Percentiles rank a stretch among this genome's conserved stretches.
These are phyloP conservation scores for Diaporthe sp. DNA, from an alignment of 2,329 filamentous ascomycete genomes.

Conservation along the genomic window DNA sequence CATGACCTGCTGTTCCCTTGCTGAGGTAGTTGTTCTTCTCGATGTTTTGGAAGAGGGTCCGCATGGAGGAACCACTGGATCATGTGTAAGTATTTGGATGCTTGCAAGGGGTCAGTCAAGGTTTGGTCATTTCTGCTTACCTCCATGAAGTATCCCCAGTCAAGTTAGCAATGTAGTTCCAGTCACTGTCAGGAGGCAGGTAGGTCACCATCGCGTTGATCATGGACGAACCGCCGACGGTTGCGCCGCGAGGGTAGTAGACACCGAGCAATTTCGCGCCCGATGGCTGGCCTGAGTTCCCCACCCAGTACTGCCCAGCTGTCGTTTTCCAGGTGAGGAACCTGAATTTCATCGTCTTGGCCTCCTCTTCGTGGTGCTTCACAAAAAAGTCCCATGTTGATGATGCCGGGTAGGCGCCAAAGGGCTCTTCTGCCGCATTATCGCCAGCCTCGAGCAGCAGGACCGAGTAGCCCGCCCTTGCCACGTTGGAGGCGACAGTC, in stretches of 20 bases:
- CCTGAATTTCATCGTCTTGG: slow-evolving; percentile 61
- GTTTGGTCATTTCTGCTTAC: slow-evolving; percentile 30
- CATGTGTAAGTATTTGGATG: neutral
- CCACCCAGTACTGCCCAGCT: slow-evolving; percentile 50
- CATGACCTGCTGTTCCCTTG: slow-evolving; percentile 43
- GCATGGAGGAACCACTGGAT: slow-evolving; percentile 46
- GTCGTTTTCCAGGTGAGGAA: slow-evolving; percentile 55
- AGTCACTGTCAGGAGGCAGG: slow-evolving; percentile 49
- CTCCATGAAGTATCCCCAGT: slow-evolving; percentile 48
- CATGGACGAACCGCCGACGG: slow-evolving; percentile 50
- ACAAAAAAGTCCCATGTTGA: slow-evolving; percentile 69
- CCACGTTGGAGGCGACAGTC: slow-evolving; percentile 10
- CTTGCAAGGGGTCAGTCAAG: too few species aligned
- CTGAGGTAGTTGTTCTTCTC: slow-evolving; percentile 48
- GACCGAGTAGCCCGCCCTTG: neutral
- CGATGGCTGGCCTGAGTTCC: slow-evolving; percentile 47
- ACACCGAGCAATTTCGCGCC: slow-evolving; percentile 50
- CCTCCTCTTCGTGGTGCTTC: slow-evolving; percentile 64
- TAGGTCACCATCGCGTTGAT: slow-evolving; percentile 49
- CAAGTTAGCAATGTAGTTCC: slow-evolving; percentile 47
- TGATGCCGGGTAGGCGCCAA: slow-evolving; percentile 9
- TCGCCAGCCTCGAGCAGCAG: slow-evolving; percentile 8
- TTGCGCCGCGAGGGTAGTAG: slow-evolving; percentile 51
- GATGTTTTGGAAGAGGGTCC: slow-evolving; percentile 45
- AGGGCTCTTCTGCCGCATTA: neutral